phyloP scores from a whole-genome alignment of 2,329 filamentous ascomycete species.

The Venturia nashicola region DNA sequence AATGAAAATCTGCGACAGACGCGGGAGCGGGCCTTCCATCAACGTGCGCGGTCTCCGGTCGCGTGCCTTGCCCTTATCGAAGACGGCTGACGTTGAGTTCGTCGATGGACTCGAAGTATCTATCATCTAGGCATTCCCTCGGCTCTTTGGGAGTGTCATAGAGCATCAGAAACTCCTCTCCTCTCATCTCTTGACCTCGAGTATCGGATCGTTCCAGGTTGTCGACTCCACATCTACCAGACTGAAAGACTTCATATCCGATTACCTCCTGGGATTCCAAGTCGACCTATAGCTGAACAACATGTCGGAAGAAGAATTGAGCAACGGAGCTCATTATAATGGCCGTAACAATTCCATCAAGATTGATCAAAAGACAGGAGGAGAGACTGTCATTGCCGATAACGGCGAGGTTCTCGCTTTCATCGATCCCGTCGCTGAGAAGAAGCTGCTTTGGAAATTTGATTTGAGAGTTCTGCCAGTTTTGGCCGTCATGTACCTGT shows the following conservation, averaged over 20 bases:
- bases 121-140: background rate
- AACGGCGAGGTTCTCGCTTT: constrained; percentile 1
- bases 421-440: constrained; percentile 15
- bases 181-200: background rate
- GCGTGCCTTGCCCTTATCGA: background rate
- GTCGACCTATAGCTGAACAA: background rate
- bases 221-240: background rate
- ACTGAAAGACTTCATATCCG: background rate
- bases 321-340: background rate
- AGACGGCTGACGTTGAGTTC: background rate
- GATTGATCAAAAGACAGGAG: background rate
- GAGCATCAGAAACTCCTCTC: background rate
- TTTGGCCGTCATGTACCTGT: constrained; percentile 48
- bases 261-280: background rate
- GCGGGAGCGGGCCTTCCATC: background rate
- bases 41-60: background rate
- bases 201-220: background rate
- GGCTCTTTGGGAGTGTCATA: background rate
- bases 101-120: background rate
- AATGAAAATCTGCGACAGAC: background rate
- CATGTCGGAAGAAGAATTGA: background rate
- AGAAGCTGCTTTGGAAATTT: constrained; percentile 40
- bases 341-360: background rate
- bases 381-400: constrained; percentile 1
- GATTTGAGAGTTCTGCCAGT: constrained; percentile 43